Base-by-base conservation (phyloP, 352 stramenopile genomes). In the Pythium chondricola region DNA sequence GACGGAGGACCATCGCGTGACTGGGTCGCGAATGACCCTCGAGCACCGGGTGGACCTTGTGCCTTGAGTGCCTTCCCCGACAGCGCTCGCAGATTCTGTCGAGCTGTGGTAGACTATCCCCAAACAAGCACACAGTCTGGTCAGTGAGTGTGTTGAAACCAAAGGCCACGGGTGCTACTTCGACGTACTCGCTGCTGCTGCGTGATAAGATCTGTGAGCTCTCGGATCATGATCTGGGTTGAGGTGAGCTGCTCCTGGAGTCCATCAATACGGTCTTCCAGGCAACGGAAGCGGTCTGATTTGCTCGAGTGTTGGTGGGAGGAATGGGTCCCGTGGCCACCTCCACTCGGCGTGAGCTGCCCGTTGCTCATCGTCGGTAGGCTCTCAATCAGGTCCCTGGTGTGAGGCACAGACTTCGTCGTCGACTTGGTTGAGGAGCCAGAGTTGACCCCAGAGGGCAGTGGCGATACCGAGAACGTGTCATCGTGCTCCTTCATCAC, bases 201-300 rank as follows among this genome's bases (percentile, higher is more conserved):
- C 24, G 78, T 48, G n/a, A 85, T 44, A 4, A 75, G 36, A 6
- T 54, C 27, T n/a, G 31, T 77, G 24, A 88, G 52, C 6, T 83
- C 61, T 0, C 60, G 63, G 16, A 88, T 63, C 69, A 80, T 77
- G 25, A 50, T 42, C 47, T 85, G 71, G 30, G 74, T 80, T 0
- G 45, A 49, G 7, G 58, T 18, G 18, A 78, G 58, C 17, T 83
- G 63, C 11, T 52, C 40, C 37, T 85, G 67, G 37, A 88, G 48
- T 37, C 64, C 49, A 13, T 69, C 58, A n/a, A 88, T 65, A 4
- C 68, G 63, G 20, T 71, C 52, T 44, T 88, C 76, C 8, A 88
- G 32, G 1, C 63, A 65, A 7, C 64, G 42, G 22, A 49, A 50
- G 20, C 54, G 38, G 6, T 53, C 52, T 7, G 6, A 29, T 25